Percentiles rank a stretch among this genome's conserved stretches.
phyloP scores from a whole-genome alignment of 768 basidiomycete genomes.

The Mycena vitilis region DNA sequence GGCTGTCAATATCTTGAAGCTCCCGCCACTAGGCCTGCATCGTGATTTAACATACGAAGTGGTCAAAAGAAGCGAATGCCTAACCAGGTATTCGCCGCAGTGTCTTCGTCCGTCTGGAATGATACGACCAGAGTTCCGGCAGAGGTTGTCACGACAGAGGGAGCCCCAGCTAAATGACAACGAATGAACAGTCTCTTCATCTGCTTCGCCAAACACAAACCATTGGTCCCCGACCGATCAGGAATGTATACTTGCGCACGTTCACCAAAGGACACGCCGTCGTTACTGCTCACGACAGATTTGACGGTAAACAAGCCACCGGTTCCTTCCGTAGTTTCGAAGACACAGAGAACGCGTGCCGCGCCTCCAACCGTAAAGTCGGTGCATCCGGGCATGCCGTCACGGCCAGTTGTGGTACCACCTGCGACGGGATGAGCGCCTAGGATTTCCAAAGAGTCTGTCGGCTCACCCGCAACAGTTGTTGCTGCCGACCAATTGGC shows the following conservation, averaged over 20 bases:
- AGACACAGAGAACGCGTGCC: slow-evolving; percentile 36
- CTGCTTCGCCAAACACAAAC: slow-evolving; percentile 18
- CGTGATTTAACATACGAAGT: neutral
- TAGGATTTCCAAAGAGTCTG: neutral
- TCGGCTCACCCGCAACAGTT: slow-evolving; percentile 34
- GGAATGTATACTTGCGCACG: slow-evolving; percentile 35
- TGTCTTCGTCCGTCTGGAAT: slow-evolving; percentile 42
- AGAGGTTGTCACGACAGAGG: slow-evolving; percentile 28
- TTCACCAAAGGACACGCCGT: slow-evolving; percentile 32
- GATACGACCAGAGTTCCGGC: slow-evolving; percentile 36
- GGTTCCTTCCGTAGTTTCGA: slow-evolving; percentile 41
- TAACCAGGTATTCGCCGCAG: slow-evolving; percentile 20
- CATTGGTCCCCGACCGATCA: slow-evolving; percentile 29
- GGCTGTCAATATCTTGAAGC: slow-evolving; percentile 30
- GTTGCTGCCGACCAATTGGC: slow-evolving; percentile 32
- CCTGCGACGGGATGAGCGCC: slow-evolving; percentile 25
- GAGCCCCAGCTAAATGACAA: slow-evolving; percentile 34
- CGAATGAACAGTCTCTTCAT: neutral
- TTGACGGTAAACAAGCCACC: slow-evolving; percentile 35
- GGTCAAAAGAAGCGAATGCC: neutral
- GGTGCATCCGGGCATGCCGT: slow-evolving; percentile 40
- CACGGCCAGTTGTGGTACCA: slow-evolving; percentile 38
- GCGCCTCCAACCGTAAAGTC: slow-evolving; percentile 19
- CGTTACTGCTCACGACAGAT: slow-evolving; percentile 38
- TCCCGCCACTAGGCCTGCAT: slow-evolving; percentile 11